Conservation (phyloP, 768 basidiomycete genomes). For the Lentinula guzmanii region DNA sequence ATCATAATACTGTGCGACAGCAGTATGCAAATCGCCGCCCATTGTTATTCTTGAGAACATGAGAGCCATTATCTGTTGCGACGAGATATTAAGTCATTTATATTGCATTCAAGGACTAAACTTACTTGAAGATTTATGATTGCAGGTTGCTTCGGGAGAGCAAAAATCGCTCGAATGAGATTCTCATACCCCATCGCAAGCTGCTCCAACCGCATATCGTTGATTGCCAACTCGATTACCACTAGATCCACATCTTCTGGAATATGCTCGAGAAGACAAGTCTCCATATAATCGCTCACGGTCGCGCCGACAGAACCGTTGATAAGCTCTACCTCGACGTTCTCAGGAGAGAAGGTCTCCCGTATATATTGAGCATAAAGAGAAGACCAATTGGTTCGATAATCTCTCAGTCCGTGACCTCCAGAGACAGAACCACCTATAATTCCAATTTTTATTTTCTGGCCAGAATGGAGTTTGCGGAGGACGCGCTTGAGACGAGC, state of each 20-base stretch:
- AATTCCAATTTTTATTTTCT: not conserved
- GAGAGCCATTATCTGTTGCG: not conserved
- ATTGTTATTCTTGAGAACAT: not conserved
- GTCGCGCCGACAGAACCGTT: constrained; percentile 1
- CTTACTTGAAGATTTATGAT: not conserved
- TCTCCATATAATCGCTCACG: constrained; percentile 2
- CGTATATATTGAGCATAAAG: constrained; percentile 1
- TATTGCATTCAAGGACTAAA: not conserved
- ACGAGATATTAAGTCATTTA: too few relatives aligned
- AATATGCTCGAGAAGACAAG: not conserved
- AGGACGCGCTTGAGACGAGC: not conserved
- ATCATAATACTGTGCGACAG: constrained; percentile 1
- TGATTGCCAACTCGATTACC: not conserved
- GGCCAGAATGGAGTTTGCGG: not conserved
- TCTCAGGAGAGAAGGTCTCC: not conserved
- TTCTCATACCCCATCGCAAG: not conserved
- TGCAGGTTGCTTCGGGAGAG: not conserved
- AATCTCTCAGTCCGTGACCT: not conserved
- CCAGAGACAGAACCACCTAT: not conserved
- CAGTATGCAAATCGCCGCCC: not conserved
- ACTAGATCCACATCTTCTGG: constrained; percentile 2
- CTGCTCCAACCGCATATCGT: not conserved
- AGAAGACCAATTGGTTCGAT: not conserved
- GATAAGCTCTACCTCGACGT: not conserved
- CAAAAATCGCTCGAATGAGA: not conserved